phyloP scores from a whole-genome alignment of 1,139 yeast species.

The Hemisphaericaspora lyxosophila region DNA sequence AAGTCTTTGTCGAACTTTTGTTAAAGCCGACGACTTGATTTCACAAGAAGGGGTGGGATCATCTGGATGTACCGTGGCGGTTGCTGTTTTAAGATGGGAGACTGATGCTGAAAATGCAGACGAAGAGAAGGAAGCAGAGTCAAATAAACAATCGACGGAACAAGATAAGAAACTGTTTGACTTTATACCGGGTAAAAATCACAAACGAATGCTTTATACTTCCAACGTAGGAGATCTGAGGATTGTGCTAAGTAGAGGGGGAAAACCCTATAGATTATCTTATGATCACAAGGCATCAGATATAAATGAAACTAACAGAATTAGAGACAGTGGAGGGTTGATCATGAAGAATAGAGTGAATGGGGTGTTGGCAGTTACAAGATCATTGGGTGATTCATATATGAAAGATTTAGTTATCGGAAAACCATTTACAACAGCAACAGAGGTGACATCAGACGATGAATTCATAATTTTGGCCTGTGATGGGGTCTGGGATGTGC shows the following conservation, averaged over 20 bases:
- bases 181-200: slow-evolving; percentile 45
- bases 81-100: slow-evolving; percentile 89
- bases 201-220: slow-evolving; percentile 77
- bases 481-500: slow-evolving; percentile 95
- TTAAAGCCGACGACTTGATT: slow-evolving; percentile 71
- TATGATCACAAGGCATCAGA: slow-evolving; percentile 97
- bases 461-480: slow-evolving; percentile 84
- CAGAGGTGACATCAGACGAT: slow-evolving; percentile 64
- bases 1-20: slow-evolving; percentile 60
- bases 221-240: slow-evolving; percentile 97
- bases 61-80: slow-evolving; percentile 94
- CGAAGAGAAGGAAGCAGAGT: background rate
- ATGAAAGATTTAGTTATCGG: slow-evolving; percentile 90
- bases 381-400: slow-evolving; percentile 92
- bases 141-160: background rate
- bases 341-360: slow-evolving; percentile 90
- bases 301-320: slow-evolving; percentile 69
- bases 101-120: slow-evolving; percentile 7
- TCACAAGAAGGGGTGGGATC: slow-evolving; percentile 59
- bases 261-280: slow-evolving; percentile 73
- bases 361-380: slow-evolving; percentile 92
- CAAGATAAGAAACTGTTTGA: slow-evolving; percentile 28
- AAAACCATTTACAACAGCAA: slow-evolving; percentile 88
- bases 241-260: slow-evolving; percentile 71
- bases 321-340: slow-evolving; percentile 78